Percentiles rank a stretch among this genome's conserved stretches.
These are phyloP conservation scores for Exophiala bonariae DNA, from an alignment of 2,329 filamentous ascomycete genomes.

Conservation along the genomic window DNA sequence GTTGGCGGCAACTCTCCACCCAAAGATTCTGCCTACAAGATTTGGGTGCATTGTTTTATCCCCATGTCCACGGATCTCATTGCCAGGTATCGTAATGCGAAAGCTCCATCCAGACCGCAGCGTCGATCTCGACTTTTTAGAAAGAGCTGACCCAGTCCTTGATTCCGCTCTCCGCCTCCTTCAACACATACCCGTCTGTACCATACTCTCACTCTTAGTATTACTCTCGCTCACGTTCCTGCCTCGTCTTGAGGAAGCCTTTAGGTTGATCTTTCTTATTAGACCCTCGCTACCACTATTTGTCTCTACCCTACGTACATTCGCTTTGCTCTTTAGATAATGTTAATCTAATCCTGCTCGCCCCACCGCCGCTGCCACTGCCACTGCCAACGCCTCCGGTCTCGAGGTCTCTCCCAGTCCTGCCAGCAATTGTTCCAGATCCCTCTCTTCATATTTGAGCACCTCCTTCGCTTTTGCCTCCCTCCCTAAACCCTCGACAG, in stretches of 20 bases:
- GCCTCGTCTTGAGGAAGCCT: not conserved
- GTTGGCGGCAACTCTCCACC: too few species aligned
- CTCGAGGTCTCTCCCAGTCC: not conserved
- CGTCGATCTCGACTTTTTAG: conserved; percentile 16
- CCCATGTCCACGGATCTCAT: not conserved
- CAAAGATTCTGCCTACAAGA: too few species aligned
- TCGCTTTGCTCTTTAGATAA: conserved; percentile 23
- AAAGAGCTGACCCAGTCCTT: conserved; percentile 8
- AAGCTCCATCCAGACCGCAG: conserved; percentile 9
- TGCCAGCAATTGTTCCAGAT: too few species aligned
- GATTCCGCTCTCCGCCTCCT: not conserved
- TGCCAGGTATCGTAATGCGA: conserved; percentile 1
- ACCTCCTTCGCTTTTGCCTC: conserved; percentile 7
- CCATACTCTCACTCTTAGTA: conserved; percentile 9
- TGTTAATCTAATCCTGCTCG: conserved; percentile 16
- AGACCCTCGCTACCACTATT: not conserved
- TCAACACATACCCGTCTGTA: conserved; percentile 12
- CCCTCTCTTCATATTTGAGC: too few species aligned
- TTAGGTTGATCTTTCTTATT: too few species aligned
- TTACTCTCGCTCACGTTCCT: conserved; percentile 16
- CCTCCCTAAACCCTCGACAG: conserved; percentile 10
- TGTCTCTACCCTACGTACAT: conserved; percentile 19
- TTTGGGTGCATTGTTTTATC: too few species aligned
- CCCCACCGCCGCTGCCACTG: too few species aligned
- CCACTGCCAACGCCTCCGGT: too few species aligned